Evolutionary conservation across 2,329 filamentous ascomycete species (phyloP).

Genomic region (Colletotrichum siamense): DNA sequence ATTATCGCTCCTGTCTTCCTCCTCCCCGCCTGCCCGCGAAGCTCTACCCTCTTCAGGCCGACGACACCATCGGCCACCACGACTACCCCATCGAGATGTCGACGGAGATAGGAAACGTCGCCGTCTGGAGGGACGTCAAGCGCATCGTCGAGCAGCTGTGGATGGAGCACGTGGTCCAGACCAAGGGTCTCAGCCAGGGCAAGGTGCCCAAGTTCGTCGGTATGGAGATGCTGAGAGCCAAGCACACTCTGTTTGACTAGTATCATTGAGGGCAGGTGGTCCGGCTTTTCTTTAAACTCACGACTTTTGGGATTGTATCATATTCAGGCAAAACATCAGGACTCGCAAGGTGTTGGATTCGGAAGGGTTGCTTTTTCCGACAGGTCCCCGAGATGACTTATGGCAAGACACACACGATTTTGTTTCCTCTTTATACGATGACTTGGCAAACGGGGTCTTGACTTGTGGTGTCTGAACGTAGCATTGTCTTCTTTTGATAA

Average conservation of each 20-base stretch:
- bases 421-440: not conserved
- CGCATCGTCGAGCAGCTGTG: slow-evolving; percentile 5
- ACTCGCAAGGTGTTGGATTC: slow-evolving; percentile 7
- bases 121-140: slow-evolving; percentile 13
- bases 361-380: not conserved
- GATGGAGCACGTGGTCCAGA: not conserved
- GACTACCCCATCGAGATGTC: slow-evolving; percentile 5
- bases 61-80: slow-evolving; percentile 12
- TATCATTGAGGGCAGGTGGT: not conserved
- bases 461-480: not conserved
- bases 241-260: slow-evolving; percentile 13
- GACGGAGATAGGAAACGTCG: slow-evolving; percentile 2
- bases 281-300: not conserved
- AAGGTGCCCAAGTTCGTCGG: slow-evolving; percentile 9
- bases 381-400: not conserved
- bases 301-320: not conserved
- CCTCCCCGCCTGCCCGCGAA: not conserved
- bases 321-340: not conserved
- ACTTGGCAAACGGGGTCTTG: not conserved
- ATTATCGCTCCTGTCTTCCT: slow-evolving; percentile 1
- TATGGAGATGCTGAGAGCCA: slow-evolving; percentile 14
- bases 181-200: not conserved
- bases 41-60: not conserved
- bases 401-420: not conserved
- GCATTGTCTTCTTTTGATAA: not conserved